Conservation (phyloP, 1,284 basidiomycete species). For the Naganishia sp. region DNA sequence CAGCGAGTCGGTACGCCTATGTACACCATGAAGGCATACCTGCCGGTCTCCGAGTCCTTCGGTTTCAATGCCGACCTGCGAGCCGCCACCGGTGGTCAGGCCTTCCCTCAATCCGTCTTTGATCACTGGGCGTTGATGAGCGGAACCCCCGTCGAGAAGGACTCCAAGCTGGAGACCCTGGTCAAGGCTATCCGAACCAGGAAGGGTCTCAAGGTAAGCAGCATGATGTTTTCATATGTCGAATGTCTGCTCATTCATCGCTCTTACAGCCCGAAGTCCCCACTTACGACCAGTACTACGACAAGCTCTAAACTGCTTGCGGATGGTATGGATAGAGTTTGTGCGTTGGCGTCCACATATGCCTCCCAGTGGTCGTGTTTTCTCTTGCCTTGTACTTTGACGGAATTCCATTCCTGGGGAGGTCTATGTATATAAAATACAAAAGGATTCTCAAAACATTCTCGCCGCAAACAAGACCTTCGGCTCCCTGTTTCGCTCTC, state of each 20-base stretch:
- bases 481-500: too few species aligned
- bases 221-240: conserved; percentile 2
- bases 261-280: conserved; percentile 71
- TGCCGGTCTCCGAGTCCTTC: conserved; percentile 96
- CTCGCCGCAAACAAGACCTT: neutral
- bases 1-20: conserved; percentile 97
- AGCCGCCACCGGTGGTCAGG: conserved; percentile 90
- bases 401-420: conserved; percentile 23
- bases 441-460: conserved; percentile 24
- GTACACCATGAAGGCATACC: conserved; percentile 99
- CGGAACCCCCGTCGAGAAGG: conserved; percentile 60
- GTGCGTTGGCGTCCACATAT: conserved; percentile 23
- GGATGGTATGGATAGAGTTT: conserved; percentile 17
- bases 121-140: conserved; percentile 87
- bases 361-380: conserved; percentile 27
- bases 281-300: conserved; percentile 80
- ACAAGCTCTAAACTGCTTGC: conserved; percentile 64
- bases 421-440: conserved; percentile 29
- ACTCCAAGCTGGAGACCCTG: conserved; percentile 84
- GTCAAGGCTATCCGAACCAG: conserved; percentile 72
- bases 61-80: conserved; percentile 98
- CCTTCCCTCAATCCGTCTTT: conserved; percentile 95
- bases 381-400: conserved; percentile 30
- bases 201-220: conserved; percentile 54
- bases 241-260: conserved; percentile 21